These are phyloP conservation scores for Ceratocystis cacaofunesta DNA, from an alignment of 2,329 filamentous ascomycete species.

Conservation along the genomic window DNA sequence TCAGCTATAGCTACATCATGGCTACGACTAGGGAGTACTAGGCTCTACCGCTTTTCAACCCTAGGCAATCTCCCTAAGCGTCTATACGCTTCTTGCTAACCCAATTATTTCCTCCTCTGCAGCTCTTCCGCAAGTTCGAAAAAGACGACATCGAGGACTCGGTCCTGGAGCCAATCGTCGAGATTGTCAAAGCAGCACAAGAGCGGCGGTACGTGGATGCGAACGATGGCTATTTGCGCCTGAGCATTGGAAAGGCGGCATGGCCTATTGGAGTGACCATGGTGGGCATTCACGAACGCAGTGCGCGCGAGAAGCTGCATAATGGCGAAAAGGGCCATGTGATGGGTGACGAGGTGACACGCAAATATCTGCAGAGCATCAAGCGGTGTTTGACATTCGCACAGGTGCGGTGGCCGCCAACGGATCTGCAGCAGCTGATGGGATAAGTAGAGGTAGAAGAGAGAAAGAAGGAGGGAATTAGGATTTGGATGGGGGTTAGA, in stretches of 20 bases:
- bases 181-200: slow-evolving; percentile 85
- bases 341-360: slow-evolving; percentile 88
- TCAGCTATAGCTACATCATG: no score
- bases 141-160: slow-evolving; percentile 62
- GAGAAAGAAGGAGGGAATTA: background rate
- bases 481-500: background rate
- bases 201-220: slow-evolving; percentile 86
- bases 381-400: slow-evolving; percentile 94
- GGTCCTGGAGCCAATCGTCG: slow-evolving; percentile 67
- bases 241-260: slow-evolving; percentile 91
- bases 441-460: slow-evolving; percentile 36
- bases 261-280: slow-evolving; percentile 99
- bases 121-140: slow-evolving; percentile 80
- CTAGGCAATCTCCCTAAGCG: background rate
- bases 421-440: slow-evolving; percentile 89
- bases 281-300: slow-evolving; percentile 98
- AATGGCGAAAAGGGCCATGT: slow-evolving; percentile 81
- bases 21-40: no score
- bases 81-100: slow-evolving; percentile 12
- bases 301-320: slow-evolving; percentile 87
- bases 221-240: slow-evolving; percentile 81
- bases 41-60: background rate
- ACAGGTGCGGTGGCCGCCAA: slow-evolving; percentile 89
- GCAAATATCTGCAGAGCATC: slow-evolving; percentile 95
- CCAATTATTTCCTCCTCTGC: background rate